These are phyloP conservation scores for Porphyrellus cyaneotinctus DNA, from an alignment of 768 basidiomycete species.

Conservation along the genomic window DNA sequence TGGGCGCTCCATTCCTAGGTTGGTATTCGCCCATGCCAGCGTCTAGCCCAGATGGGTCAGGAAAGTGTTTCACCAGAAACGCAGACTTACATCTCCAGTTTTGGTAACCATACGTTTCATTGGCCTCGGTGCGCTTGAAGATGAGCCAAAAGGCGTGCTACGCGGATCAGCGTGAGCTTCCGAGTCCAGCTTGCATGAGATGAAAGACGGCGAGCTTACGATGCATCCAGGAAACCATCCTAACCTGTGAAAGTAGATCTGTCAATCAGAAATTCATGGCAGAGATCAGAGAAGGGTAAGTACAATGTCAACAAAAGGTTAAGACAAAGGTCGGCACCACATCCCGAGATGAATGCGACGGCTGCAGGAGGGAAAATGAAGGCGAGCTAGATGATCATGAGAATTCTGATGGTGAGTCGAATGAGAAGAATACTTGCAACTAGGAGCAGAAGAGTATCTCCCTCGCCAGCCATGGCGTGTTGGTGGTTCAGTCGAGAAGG, in stretches of 20 bases:
- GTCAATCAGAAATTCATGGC: background rate
- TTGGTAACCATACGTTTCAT: slow-evolving; percentile 40
- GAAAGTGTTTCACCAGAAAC: no score
- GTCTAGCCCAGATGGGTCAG: slow-evolving; percentile 4
- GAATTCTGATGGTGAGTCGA: no score
- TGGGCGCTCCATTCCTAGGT: background rate
- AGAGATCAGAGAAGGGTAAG: slow-evolving; percentile 22
- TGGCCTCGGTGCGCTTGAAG: slow-evolving; percentile 76
- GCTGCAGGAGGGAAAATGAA: slow-evolving; percentile 79
- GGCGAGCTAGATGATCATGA: slow-evolving; percentile 47
- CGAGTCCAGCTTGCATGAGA: background rate
- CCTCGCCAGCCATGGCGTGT: slow-evolving; percentile 16
- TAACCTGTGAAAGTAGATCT: slow-evolving; percentile 39
- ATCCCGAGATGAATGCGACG: slow-evolving; percentile 70
- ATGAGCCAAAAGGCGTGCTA: slow-evolving; percentile 86
- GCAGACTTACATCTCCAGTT: slow-evolving; percentile 25
- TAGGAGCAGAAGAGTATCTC: slow-evolving; percentile 5
- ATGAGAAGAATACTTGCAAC: slow-evolving; percentile 2
- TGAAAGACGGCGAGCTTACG: slow-evolving; percentile 26
- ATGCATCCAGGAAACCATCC: slow-evolving; percentile 68
- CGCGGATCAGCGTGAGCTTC: background rate
- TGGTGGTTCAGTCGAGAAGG: background rate
- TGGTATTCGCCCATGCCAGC: slow-evolving; percentile 20
- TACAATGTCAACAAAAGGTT: slow-evolving; percentile 77
- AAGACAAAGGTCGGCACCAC: slow-evolving; percentile 77